Evolutionary conservation across 306 rosid species (phyloP).

Genomic region (Pterocarpus santalinus): DNA sequence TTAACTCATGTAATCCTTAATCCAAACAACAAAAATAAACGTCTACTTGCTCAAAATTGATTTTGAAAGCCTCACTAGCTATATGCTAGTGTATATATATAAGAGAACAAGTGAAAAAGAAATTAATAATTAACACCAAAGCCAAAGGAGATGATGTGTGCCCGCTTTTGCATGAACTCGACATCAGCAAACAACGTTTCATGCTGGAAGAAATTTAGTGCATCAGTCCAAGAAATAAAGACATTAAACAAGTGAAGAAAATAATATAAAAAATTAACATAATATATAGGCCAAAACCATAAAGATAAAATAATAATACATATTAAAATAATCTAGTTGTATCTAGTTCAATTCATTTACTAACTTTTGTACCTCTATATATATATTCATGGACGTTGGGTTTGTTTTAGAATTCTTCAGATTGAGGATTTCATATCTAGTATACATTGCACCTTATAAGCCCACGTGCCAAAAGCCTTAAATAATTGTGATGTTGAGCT

Average conservation of each 20-base stretch:
- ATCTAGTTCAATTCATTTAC: not conserved
- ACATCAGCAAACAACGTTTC: constrained; percentile 84
- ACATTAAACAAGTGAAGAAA: not conserved
- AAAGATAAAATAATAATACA: no score
- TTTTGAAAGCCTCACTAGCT: no score
- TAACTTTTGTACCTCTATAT: not conserved
- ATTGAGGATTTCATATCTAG: not conserved
- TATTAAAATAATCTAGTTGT: no score
- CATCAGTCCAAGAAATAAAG: constrained; percentile 30
- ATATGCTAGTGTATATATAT: no score
- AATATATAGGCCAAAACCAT: no score
- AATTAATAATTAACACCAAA: not conserved
- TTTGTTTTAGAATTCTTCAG: not conserved
- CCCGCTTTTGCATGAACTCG: constrained; percentile 97
- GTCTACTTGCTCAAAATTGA: not conserved
- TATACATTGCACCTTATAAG: no score
- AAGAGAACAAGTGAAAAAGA: not conserved
- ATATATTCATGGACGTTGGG: not conserved
- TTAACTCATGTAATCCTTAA: not conserved
- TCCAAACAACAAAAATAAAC: not conserved
- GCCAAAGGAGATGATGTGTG: constrained; percentile 38
- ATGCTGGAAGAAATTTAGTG: constrained; percentile 56
- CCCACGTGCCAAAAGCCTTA: no score
- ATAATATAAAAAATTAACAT: not conserved
- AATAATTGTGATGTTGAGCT: no score